These are phyloP conservation scores for Teratosphaeria epicoccoides DNA, from an alignment of 2,329 filamentous ascomycete species.

Conservation along the genomic window DNA sequence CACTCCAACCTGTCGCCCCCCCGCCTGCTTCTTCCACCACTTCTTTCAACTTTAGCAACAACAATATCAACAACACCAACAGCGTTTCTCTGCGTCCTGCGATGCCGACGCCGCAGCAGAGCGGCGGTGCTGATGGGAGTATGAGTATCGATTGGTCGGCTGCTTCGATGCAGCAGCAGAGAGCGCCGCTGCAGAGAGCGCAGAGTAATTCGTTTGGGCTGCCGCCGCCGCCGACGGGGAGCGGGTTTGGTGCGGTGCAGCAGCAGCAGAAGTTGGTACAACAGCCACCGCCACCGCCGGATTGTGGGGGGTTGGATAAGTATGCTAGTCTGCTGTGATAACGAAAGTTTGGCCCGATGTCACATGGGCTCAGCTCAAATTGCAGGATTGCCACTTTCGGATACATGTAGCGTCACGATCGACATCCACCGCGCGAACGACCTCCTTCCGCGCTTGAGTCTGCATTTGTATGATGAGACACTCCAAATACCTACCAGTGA, in stretches of 20 bases:
- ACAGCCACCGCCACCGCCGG: conserved; percentile 1
- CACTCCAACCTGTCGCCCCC: conserved; percentile 25
- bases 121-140: conserved; percentile 11
- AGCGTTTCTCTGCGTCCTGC: conserved; percentile 12
- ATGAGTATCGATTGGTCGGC: conserved; percentile 45
- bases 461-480: too few species aligned
- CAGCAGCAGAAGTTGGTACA: conserved; percentile 2
- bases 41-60: too few species aligned
- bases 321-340: conserved; percentile 54
- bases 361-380: too few species aligned
- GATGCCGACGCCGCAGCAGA: conserved; percentile 16
- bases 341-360: not conserved
- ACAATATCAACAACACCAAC: too few species aligned
- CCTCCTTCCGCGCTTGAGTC: too few species aligned
- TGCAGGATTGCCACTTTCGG: too few species aligned
- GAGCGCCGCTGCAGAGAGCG: not conserved
- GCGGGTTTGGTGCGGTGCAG: not conserved
- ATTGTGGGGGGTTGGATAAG: conserved; percentile 47
- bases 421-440: too few species aligned
- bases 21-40: conserved; percentile 3
- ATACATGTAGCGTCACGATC: too few species aligned
- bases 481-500: too few species aligned
- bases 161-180: conserved; percentile 12
- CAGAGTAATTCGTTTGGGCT: not conserved
- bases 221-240: not conserved